Conservation (phyloP, 441 rosid genomes). For the Jatropha podagrica region DNA sequence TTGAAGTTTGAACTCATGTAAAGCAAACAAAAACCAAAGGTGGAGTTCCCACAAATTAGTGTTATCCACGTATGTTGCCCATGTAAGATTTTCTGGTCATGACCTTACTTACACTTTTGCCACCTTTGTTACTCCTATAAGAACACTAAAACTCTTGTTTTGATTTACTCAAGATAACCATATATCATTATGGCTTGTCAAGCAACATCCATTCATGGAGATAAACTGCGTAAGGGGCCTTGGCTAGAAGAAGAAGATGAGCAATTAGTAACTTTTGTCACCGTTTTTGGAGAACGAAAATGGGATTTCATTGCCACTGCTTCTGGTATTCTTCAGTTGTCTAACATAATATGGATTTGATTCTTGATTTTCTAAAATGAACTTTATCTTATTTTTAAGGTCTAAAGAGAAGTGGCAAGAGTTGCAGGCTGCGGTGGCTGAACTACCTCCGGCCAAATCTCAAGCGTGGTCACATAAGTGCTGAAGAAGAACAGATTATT, state of each 20-base stretch:
- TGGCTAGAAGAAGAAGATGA: constrained; percentile 74
- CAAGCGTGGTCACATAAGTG: constrained; percentile 51
- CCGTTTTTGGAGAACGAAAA: constrained; percentile 53
- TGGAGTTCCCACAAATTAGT: constrained; percentile 47
- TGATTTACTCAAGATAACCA: neutral
- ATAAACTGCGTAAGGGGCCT: constrained; percentile 52
- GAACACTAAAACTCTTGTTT: constrained; percentile 14
- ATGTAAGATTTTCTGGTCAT: constrained; percentile 37
- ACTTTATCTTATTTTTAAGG: constrained; percentile 30
- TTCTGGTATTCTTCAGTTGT: constrained; percentile 37
- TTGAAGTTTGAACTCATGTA: constrained; percentile 9
- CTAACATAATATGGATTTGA: too few relatives aligned
- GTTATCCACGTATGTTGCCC: constrained; percentile 40
- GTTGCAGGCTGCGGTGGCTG: constrained; percentile 77
- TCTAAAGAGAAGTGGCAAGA: constrained; percentile 69
- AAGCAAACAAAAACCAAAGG: constrained; percentile 16
- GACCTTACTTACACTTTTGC: constrained; percentile 8
- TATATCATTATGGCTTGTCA: constrained; percentile 18
- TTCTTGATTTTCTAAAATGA: neutral
- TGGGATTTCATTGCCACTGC: constrained; percentile 70
- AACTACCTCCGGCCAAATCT: constrained; percentile 65
- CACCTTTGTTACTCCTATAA: constrained; percentile 21
- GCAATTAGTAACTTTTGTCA: constrained; percentile 41
- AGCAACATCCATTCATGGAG: constrained; percentile 30
- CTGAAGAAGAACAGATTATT: constrained; percentile 57